Base-by-base conservation (phyloP, 495 filamentous ascomycete species). In the Trichoderma parareesei region DNA sequence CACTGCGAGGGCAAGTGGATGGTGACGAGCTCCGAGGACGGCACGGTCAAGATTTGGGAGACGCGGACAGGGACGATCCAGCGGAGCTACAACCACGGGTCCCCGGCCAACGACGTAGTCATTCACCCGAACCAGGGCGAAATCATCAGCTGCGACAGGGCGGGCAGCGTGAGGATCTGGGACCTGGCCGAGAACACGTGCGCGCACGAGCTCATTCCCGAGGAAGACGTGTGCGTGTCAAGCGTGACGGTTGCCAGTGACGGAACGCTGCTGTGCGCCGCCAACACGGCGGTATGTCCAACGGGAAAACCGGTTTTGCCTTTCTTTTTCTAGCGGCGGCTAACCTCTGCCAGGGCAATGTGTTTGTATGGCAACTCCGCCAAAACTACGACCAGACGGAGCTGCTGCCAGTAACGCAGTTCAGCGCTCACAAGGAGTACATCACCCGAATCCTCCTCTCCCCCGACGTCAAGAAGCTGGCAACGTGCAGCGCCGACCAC, bases 1-100 rank as follows among this genome's bases (percentile, higher is more conserved):
- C 94, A 98, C 74, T 97, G 92, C 70, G 94, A 98, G 73, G 92
- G 92, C 11, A 98, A 98, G 77, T 98, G 94, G 94, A 97, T 98
- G 92, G 93, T 97, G n/a, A 98, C 94, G 4, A 94, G 90, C 76
- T 95, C 91, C 44, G 94, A 98, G 73, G 94, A 98, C 70, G 90
- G 93, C 60, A 96, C 92, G 8, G 93, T 98, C 67, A 98, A 97
- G 81, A 96, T 98, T 57, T 98, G 94, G 94, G 95, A 98, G 74
- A 98, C 93, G 7, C 83, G 95, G 35, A 89, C 82, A 6, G 95
- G 91, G 27, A 88, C 81, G 55, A 84, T 98, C 49, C 94, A 98
- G 73, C 85, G 94, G 20, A 96, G 93, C 76, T 98, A 98, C 73
- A 85, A 82, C 64, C 94, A 98, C 70, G 88, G 88, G 35, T 85